A percentile compares a stretch with the other conserved stretches of the same genome.
These are phyloP conservation scores for Isoetes engelmannii DNA, from an alignment of 83 land plant species.

Conservation along the genomic window DNA sequence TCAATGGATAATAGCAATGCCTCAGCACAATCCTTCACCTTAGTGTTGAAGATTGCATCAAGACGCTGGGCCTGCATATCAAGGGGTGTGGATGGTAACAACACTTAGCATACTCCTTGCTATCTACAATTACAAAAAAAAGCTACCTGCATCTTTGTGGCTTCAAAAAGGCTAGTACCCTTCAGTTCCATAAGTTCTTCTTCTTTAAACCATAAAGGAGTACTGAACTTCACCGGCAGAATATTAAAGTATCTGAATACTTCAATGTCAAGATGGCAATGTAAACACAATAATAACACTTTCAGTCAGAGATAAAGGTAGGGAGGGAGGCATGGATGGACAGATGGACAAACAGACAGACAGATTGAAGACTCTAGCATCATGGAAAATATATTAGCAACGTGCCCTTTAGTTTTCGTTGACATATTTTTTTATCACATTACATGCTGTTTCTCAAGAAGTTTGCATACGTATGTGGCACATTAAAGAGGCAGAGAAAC, in stretches of 20 bases:
- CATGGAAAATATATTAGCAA: no score
- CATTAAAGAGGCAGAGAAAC: no score
- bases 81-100: neutral
- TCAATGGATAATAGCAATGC: conserved; percentile 40
- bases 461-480: no score
- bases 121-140: neutral
- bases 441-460: no score
- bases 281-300: neutral
- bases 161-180: conserved; percentile 66
- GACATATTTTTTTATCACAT: no score
- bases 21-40: conserved; percentile 52
- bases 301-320: no score
- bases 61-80: conserved; percentile 49
- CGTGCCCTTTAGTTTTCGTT: no score
- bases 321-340: no score
- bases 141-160: conserved; percentile 60
- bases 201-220: conserved; percentile 73
- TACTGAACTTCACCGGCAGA: conserved; percentile 73
- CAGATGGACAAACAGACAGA: no score
- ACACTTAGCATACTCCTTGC: neutral
- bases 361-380: no score
- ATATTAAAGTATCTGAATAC: conserved; percentile 65
- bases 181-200: conserved; percentile 70
- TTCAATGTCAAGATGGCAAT: neutral
- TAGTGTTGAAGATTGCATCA: conserved; percentile 43